Base-by-base conservation (phyloP, 2,329 filamentous ascomycete genomes). In the Fusarium keratoplasticum region DNA sequence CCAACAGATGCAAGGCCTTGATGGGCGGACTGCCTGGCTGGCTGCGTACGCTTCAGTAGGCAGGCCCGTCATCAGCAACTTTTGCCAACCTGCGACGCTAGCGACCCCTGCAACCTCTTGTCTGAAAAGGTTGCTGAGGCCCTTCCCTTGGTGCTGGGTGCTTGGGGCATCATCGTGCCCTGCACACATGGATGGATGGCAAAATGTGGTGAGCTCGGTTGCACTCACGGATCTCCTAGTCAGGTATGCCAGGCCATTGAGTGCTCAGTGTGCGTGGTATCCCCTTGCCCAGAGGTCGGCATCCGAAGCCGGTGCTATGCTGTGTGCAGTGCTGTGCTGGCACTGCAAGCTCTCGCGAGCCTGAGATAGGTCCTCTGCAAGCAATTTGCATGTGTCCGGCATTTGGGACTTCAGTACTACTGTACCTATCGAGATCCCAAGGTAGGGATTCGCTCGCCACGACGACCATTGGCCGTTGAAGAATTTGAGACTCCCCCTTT, bases 51-150 rank as follows among this genome's bases (percentile, higher is more conserved):
- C 44, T 54, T 62, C 44, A 40, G 13, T 22, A 22, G 40, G 20
- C 22, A 54, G 22, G 31, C 40, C 58, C 9, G 25, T 35, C 59
- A 61, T 35, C 59, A 52, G 42, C 59, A 61, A 50, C 59, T 50
- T 47, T 47, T 25, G 33, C 22, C 27, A 44, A 20, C 29, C 58
- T 61, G 38, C 38, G 27, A 18, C 58, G 58, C 58, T 61, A 61
- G 31, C 27, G 58, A 61, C 58, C 58, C 58, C 38, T 61, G 58
- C 20, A 40, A n/a, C 27, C 58, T 61, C 38, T 61, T 38, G 20
- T 55, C 62, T 58, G 54, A 61, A 69, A 72, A 55, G 71, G 63
- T 63, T 73, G 40, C 59, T 58, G 63, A 73, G 63, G 67, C 67
- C 33, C 54, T 29, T 52, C 67, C 33, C 55, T 29, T 52, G 31